Evolutionary conservation across 1,284 basidiomycete species (phyloP), one percentile per base, ranked within the genome.

Genomic region (Tilletia indica): DNA sequence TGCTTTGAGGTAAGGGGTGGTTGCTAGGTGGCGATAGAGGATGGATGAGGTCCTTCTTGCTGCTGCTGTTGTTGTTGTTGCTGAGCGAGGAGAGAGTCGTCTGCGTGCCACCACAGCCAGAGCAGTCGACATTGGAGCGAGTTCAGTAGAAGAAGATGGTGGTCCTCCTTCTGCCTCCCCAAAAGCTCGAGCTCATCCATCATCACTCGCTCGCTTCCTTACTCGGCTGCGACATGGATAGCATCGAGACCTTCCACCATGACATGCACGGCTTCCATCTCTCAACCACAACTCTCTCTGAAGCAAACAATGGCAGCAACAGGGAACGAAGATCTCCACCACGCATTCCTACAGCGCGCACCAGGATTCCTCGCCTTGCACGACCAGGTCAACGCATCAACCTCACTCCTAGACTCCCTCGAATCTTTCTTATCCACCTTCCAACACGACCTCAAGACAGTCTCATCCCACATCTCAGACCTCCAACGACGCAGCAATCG

Each of bases 401-500:
- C 72, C 39, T 67, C 72, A 58, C 72, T 77, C 31, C 87, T 98
- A 64, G 90, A 92, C 76, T 93, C 93, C 0, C 88, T 99, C 3
- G 91, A 95, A 77, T 87, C 89, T 1, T 98, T 98, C 84, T 88
- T 98, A 11, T 93, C 93, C 1, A 96, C 93, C 0, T 99, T 99
- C 80, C 94, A 97, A 85, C 91, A 89, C 77, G 95, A 99, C 85
- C 88, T 99, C 4, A 92, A 92, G 3, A 90, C 91, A 1, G 94
- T 98, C 4, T 97, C 96, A 2, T 92, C 93, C 0, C 95, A 99
- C 82, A 97, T 99, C 82, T 91, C 93, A 0, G 92, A 96, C 76
- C 88, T 99, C 34, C 96, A 99, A 83, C 88, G 89, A 73, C 89
- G 93, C 49, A 95, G 93, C 81, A 91, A 92, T 76, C 90, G 91